Percentiles rank a stretch among this genome's conserved stretches.
phyloP scores from a whole-genome alignment of 495 filamentous ascomycete species.

The Xylaria grammica region DNA sequence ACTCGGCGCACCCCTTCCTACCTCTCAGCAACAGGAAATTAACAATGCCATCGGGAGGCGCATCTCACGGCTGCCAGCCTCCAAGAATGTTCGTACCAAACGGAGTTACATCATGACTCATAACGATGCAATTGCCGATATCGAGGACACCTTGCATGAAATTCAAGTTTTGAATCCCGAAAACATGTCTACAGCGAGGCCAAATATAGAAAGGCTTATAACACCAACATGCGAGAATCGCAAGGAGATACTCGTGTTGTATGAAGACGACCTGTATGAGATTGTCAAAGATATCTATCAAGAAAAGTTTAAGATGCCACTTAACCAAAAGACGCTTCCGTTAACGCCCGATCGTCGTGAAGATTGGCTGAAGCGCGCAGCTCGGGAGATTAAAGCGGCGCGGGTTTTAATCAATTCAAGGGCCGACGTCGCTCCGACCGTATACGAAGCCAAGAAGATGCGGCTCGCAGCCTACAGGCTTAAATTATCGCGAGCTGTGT shows the following conservation, averaged over 20 bases:
- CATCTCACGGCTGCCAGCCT: too few species aligned
- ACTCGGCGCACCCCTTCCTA: constrained; percentile 22
- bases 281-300: background rate
- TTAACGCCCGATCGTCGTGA: background rate
- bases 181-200: background rate
- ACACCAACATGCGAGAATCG: constrained; percentile 24
- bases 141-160: constrained; percentile 20
- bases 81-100: background rate
- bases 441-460: background rate
- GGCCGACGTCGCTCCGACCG: background rate
- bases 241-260: constrained; percentile 8
- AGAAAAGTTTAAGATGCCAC: background rate
- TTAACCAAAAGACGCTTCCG: background rate
- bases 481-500: constrained; percentile 2
- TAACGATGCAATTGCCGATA: constrained; percentile 16
- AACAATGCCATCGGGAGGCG: background rate
- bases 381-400: background rate
- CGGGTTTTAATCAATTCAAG: background rate
- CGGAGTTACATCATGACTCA: constrained; percentile 22
- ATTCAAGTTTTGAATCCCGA: background rate
- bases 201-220: background rate
- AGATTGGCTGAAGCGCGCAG: background rate
- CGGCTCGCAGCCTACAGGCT: constrained; percentile 8
- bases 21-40: background rate
- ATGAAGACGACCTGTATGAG: constrained; percentile 2